Percentiles rank a stretch among this genome's conserved stretches.
Conservation (phyloP, 83 land plant genomes). For the Diphasiastrum complanatum region DNA sequence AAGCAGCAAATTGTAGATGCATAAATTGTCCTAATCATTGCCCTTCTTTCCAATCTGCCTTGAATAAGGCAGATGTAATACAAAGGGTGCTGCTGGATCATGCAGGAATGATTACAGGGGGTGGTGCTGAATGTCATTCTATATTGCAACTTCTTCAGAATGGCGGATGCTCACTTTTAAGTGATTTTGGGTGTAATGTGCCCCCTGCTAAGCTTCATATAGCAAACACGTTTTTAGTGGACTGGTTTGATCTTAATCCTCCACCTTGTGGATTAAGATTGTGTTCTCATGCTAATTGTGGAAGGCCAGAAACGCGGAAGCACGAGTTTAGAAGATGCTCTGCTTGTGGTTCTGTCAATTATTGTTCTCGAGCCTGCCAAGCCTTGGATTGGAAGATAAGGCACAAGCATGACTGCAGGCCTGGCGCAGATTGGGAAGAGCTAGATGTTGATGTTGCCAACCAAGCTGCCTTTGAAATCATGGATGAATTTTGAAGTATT, state of each 20-base stretch:
- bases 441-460: conserved; percentile 4
- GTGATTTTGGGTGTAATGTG: conserved; percentile 32
- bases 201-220: conserved; percentile 27
- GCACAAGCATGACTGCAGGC: conserved; percentile 12
- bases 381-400: conserved; percentile 18
- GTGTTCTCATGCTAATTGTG: conserved; percentile 24
- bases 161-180: conserved; percentile 22
- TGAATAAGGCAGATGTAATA: conserved; percentile 4
- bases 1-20: neutral
- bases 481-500: too few species aligned
- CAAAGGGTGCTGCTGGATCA: conserved; percentile 8
- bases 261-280: conserved; percentile 16
- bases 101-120: neutral
- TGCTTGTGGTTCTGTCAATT: conserved; percentile 22
- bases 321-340: conserved; percentile 29
- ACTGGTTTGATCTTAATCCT: conserved; percentile 25
- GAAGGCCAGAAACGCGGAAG: conserved; percentile 23
- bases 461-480: too few species aligned
- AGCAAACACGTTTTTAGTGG: conserved; percentile 30
- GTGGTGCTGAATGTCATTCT: conserved; percentile 11
- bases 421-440: conserved; percentile 23
- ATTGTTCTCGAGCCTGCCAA: conserved; percentile 21
- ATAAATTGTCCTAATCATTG: conserved; percentile 4
- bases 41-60: neutral
- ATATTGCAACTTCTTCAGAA: conserved; percentile 15